A percentile compares a stretch with the other conserved stretches of the same genome.
These are phyloP conservation scores for Corymbia calophylla DNA, from an alignment of 441 rosid genomes.

Conservation along the genomic window DNA sequence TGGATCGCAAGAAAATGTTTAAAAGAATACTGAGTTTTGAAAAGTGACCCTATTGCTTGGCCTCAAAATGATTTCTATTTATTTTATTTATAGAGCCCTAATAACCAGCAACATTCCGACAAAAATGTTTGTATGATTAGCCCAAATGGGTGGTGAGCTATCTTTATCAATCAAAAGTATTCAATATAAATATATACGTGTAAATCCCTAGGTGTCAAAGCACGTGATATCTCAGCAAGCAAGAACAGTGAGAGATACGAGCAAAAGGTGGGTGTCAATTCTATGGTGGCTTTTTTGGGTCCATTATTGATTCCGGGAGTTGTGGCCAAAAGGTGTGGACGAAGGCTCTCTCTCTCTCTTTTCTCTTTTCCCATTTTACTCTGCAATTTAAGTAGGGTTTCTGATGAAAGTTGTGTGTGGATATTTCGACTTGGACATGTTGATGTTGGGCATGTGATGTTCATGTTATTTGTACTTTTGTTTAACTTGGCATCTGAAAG, in stretches of 20 bases:
- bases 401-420: neutral
- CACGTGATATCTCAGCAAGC: neutral
- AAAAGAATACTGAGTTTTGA: neutral
- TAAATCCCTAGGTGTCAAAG: neutral
- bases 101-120: slow-evolving; percentile 1
- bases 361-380: neutral
- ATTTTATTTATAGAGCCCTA: neutral
- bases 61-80: neutral
- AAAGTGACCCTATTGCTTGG: neutral
- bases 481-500: neutral
- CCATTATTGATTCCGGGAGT: neutral
- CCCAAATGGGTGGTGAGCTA: neutral
- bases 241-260: neutral
- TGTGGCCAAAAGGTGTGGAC: neutral
- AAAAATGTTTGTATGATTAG: neutral
- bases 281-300: neutral
- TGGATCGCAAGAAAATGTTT: neutral
- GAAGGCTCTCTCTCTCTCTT: neutral
- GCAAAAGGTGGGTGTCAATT: neutral
- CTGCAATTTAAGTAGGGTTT: neutral
- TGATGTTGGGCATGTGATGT: neutral
- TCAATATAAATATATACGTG: neutral
- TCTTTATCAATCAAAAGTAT: neutral
- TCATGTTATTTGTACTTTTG: neutral
- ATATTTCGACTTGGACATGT: neutral